phyloP scores from a whole-genome alignment of 2,329 filamentous ascomycete species.

The Stromatinia cepivora region DNA sequence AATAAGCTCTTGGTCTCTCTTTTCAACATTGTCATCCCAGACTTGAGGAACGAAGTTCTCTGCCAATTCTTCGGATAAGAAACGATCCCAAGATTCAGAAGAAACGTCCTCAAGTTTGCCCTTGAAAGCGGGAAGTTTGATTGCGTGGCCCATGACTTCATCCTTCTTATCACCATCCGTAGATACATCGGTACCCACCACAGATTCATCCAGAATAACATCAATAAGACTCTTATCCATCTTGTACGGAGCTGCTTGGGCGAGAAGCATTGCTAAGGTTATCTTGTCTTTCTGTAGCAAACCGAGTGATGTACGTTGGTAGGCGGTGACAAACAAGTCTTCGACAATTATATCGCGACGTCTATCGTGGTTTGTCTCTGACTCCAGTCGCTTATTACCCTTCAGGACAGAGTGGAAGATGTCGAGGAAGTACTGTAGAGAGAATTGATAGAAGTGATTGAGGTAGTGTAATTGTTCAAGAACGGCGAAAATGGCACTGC shows the following conservation, averaged over 20 bases:
- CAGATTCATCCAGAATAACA: slow-evolving; percentile 73
- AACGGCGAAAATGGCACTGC: slow-evolving; percentile 95
- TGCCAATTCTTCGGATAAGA: slow-evolving; percentile 81
- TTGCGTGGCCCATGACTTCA: slow-evolving; percentile 67
- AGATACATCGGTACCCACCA: slow-evolving; percentile 77
- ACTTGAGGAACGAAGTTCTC: slow-evolving; percentile 79
- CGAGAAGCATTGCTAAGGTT: slow-evolving; percentile 90
- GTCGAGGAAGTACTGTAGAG: slow-evolving; percentile 94
- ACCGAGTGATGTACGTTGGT: slow-evolving; percentile 89
- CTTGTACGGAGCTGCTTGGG: slow-evolving; percentile 91
- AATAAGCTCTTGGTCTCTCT: slow-evolving; percentile 73
- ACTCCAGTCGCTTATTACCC: slow-evolving; percentile 70
- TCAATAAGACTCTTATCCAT: slow-evolving; percentile 94
- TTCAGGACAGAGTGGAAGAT: slow-evolving; percentile 94
- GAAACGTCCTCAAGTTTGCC: slow-evolving; percentile 65
- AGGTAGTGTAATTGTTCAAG: slow-evolving; percentile 96
- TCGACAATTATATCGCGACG: slow-evolving; percentile 88
- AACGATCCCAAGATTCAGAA: slow-evolving; percentile 71
- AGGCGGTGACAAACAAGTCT: slow-evolving; percentile 87
- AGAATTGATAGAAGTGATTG: slow-evolving; percentile 99
- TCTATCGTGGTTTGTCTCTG: slow-evolving; percentile 70
- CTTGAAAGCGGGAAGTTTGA: slow-evolving; percentile 71
- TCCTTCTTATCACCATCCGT: slow-evolving; percentile 63
- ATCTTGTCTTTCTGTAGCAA: slow-evolving; percentile 92
- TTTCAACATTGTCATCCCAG: slow-evolving; percentile 65